These are phyloP conservation scores for Poa annua DNA, from an alignment of 176 grass and related monocot species.

Conservation along the genomic window DNA sequence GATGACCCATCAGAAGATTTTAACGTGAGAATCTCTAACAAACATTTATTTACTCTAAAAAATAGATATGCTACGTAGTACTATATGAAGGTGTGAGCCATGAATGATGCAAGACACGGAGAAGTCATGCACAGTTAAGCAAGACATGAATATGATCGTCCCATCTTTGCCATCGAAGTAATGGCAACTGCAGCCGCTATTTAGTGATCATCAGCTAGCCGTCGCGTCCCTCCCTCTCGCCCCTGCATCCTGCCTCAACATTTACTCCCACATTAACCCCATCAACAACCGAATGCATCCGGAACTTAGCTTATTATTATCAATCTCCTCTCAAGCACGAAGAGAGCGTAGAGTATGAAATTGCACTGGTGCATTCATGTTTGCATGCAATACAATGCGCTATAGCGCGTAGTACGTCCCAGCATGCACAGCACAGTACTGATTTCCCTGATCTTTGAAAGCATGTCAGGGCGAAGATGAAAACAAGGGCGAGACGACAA, in stretches of 20 bases:
- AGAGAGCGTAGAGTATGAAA: neutral
- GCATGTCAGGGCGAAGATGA: conserved; percentile 48
- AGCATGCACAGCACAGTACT: conserved; percentile 25
- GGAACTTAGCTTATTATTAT: conserved; percentile 6
- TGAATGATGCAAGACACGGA: conserved; percentile 46
- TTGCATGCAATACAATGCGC: conserved; percentile 9
- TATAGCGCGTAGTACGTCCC: neutral
- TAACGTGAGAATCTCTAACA: too few species aligned
- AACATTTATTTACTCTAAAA: neutral
- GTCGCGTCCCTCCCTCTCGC: neutral
- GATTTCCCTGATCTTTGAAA: conserved; percentile 28
- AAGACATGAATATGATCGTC: conserved; percentile 39
- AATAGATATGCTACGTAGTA: neutral
- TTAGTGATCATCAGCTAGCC: conserved; percentile 39
- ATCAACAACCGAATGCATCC: conserved; percentile 37
- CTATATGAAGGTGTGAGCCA: neutral
- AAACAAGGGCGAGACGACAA: conserved; percentile 59
- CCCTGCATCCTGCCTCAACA: conserved; percentile 26
- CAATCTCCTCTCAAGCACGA: conserved; percentile 37
- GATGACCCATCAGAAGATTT: neutral
- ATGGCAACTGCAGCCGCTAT: conserved; percentile 31
- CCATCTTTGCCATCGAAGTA: conserved; percentile 12
- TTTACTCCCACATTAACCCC: conserved; percentile 41
- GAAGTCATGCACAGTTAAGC: conserved; percentile 48
- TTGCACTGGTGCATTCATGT: conserved; percentile 1